phyloP scores from a whole-genome alignment of 768 basidiomycete genomes.

The Phaeolepiota aurea region DNA sequence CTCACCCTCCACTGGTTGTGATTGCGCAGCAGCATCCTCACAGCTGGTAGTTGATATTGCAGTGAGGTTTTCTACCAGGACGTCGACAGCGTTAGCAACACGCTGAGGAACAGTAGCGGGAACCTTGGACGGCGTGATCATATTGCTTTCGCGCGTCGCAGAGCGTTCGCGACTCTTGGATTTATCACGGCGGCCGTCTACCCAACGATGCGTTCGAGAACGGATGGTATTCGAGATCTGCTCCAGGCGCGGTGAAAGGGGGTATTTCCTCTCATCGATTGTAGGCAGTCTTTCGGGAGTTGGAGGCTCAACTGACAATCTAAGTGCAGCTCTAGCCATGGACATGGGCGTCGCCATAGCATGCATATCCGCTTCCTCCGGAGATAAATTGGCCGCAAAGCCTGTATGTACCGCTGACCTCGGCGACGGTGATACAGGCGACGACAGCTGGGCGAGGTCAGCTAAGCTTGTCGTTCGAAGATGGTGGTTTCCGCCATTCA shows the following conservation, averaged over 20 bases:
- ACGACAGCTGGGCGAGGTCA: constrained; percentile 37
- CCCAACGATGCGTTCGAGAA: constrained; percentile 52
- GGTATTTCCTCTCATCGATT: constrained; percentile 6
- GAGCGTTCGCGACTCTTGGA: constrained; percentile 8
- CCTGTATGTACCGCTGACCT: constrained; percentile 9
- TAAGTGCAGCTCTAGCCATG: constrained; percentile 14
- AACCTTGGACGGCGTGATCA: neutral
- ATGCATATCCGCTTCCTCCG: neutral
- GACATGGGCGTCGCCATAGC: constrained; percentile 9
- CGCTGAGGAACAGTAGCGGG: constrained; percentile 21
- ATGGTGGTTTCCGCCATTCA: constrained; percentile 29
- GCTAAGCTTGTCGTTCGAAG: constrained; percentile 49
- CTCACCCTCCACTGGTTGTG: neutral
- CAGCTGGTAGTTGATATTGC: constrained; percentile 2
- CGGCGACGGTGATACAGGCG: constrained; percentile 30
- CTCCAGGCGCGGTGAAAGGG: constrained; percentile 23
- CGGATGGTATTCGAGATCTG: constrained; percentile 45
- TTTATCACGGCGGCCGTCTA: constrained; percentile 43
- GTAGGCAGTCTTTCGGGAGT: constrained; percentile 22
- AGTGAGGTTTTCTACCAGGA: constrained; percentile 33
- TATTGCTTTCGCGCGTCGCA: neutral
- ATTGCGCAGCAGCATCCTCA: neutral
- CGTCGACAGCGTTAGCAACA: constrained; percentile 34
- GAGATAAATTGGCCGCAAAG: neutral
- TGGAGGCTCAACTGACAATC: constrained; percentile 33